These are phyloP conservation scores for Eutypa lata DNA, from an alignment of 2,329 filamentous ascomycete genomes.

Conservation along the genomic window DNA sequence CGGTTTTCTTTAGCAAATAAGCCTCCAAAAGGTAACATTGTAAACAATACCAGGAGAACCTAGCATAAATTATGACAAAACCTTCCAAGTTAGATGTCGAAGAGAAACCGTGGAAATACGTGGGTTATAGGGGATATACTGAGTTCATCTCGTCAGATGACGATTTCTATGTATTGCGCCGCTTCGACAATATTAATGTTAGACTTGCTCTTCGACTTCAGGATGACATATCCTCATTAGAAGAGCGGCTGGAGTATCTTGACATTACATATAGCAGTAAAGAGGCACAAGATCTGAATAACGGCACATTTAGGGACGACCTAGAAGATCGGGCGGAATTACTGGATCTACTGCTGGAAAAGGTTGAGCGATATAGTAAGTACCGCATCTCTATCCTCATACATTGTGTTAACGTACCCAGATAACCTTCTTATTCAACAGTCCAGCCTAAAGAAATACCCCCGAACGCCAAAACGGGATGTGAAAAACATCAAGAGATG, in stretches of 20 bases:
- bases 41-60: not conserved
- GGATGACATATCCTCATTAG: constrained; percentile 28
- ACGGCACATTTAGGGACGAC: constrained; percentile 25
- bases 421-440: constrained; percentile 25
- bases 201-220: constrained; percentile 30
- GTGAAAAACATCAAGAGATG: constrained; percentile 21
- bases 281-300: constrained; percentile 18
- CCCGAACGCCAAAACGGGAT: constrained; percentile 15
- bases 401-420: not conserved
- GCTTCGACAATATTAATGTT: constrained; percentile 29
- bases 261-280: constrained; percentile 10
- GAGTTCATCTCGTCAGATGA: constrained; percentile 28
- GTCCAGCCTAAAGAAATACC: constrained; percentile 11
- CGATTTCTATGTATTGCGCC: constrained; percentile 30
- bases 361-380: constrained; percentile 23
- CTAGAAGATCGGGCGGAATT: constrained; percentile 15
- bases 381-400: not conserved
- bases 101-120: constrained; percentile 28
- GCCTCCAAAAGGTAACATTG: not conserved
- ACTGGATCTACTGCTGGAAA: constrained; percentile 9
- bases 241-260: constrained; percentile 20
- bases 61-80: not conserved
- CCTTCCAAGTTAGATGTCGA: constrained; percentile 5
- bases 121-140: constrained; percentile 25
- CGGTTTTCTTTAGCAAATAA: too few species aligned